Base-by-base conservation (phyloP, 345 rosid species). In the Fremontodendron californicum region DNA sequence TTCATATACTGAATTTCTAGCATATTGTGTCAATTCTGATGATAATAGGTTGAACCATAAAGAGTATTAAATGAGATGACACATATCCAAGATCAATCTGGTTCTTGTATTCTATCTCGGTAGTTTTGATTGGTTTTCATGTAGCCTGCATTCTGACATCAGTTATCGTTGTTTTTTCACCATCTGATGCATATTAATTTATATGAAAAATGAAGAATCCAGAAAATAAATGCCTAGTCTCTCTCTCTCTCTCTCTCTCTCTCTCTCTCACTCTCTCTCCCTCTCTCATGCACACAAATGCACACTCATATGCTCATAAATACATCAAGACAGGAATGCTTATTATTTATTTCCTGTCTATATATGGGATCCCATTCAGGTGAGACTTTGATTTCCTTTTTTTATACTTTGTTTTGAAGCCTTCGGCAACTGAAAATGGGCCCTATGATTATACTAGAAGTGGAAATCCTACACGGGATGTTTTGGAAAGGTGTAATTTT, bases 401-500 rank as follows among this genome's bases (percentile, higher is more conserved):
- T 33, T 29, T 25, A 58, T 81, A 43, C 29, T 78, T 42, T 71
- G 3, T 82, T 55, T 84, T 77, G 82, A 79, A 96, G 97, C 92
- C 94, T 76, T 93, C 97, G 29, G 97, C 97, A 10, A 78, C 75
- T 1, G 92, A 87, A 74, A 87, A 89, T 82, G 98, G 98, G 40
- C 90, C 94, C 3, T 96, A 92, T 82, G 98, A 93, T 85, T 93
- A 96, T 82, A 93, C 99, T 63, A 91, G 98, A 88, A 93, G 97
- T 87, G 99, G 98, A 62, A 96, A 96, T 84, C 98, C 98, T 74
- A 96, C 97, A 1, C 79, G 98, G 81, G 93, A 89, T 88, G 92
- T 85, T 54, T 83, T 96, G 75, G 97, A 96, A 88, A 92, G 94
- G 97, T 93, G 9, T 40, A 54, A 25, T 73, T 71, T 67, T 69